Base-by-base conservation (phyloP, 148 eudicot species). In the Bassia scoparia region DNA sequence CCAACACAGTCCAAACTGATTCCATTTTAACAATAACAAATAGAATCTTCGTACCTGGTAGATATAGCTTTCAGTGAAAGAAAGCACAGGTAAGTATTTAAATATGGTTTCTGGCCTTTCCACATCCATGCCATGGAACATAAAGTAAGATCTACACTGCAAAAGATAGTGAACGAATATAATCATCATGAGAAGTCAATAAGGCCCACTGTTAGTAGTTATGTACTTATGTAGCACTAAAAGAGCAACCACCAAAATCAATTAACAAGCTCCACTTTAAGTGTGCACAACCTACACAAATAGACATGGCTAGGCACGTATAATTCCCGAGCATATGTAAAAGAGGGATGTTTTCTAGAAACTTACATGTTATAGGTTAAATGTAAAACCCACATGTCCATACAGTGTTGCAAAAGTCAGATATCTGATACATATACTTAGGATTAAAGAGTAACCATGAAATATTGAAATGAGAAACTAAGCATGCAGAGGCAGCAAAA, bases 121-220 rank as follows among this genome's bases (percentile, higher is more conserved):
- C 44, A 81, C 82, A 75, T 95, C 99, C 96, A 95, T 80, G 68
- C 82, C 82, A 67, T 95, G 99, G 77, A 95, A 95, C 99, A 95
- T 89, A 74, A 92, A 90, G 78, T 95, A 95, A 31, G 99, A 95
- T 79, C 97, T 87, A 86, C 96, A 89, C 99, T 95, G 96, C 81
- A 33, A 70, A 61, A 31, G 41, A n/a, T 24, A 14, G 65, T 2
- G 52, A 1, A 53, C 12, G 20, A 53, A 70, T 58, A 64, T 27
- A 1, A 76, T 18, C 30, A 29, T 69, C 73, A 66, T 14, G 44
- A 38, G 67, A 27, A 44, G 59, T 66, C 29, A 12, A 64, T 49
- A 64, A 0, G 18, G 17, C 23, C n/a, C 38, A n/a, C 18, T 64
- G 17, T 64, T 35, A 38, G 18, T 64, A 64, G 9, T 48, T 41